Base-by-base conservation (phyloP, 2,329 filamentous ascomycete genomes). In the Diplocarpon rosae region DNA sequence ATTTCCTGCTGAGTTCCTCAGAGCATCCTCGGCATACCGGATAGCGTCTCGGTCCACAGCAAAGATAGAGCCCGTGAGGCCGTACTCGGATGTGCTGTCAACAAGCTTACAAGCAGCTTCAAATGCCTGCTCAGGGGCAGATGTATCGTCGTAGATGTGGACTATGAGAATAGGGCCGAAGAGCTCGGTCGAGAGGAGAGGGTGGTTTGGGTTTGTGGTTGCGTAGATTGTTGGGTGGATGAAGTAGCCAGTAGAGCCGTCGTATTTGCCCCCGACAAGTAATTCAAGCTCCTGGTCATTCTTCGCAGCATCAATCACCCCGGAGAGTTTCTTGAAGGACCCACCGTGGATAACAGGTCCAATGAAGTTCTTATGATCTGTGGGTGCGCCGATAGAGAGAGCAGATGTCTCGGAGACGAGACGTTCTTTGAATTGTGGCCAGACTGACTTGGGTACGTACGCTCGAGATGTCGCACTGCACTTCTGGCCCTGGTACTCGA, bases 401-500 rank as follows among this genome's bases (percentile, higher is more conserved):
- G 75, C 74, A 58, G 78, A 69, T 7, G 78, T 80, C 65, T 90
- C 83, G n/a, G 71, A 64, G 11, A 79, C 69, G 3, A 94, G 67
- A 45, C 73, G 71, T 52, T 78, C 65, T 60, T 79, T 76, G 67
- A 90, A 86, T 50, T 80, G 68, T 9, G 82, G 73, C 76, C 83
- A 88, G 37, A 83, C 64, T 2, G 84, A 90, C 57, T 76, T 72
- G 29, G 87, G 79, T 3, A 92, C 76, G 65, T 94, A 94, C 39
- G 78, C 69, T 24, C 87, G 79, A 24, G 85, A 90, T 16, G 83
- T 87, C 46, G 87, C 87, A 56, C 82, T 87, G 72, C 87, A 94
- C 67, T 94, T 94, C 65, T 94, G 87, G 39, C 87, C 87, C 63
- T 92, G 85, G 70, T 80, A 94, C 65, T 94, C 88, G 59, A 93